Evolutionary conservation across 2,329 filamentous ascomycete genomes (phyloP), one percentile per base, ranked within the genome.

Genomic region (Aquanectria penicillioides): DNA sequence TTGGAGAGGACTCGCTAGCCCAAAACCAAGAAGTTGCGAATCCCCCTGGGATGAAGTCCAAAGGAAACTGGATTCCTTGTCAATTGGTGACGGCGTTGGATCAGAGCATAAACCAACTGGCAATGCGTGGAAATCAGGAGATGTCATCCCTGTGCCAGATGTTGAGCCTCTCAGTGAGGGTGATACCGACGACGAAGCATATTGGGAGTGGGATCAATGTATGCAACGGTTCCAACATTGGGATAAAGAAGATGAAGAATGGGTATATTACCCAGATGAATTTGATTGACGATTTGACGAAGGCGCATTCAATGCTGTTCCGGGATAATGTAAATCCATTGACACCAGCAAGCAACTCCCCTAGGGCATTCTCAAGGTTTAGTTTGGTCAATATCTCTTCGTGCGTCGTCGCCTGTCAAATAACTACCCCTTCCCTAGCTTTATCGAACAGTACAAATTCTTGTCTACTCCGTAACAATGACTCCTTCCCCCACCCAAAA

Each of bases 251-350:
- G 51, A 63, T 33, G 29, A 38, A 29, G 59, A 57, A n/a, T 68
- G 64, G 62, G 43, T 69, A 7, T 66, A 60, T 31, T 71, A 62
- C 23, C 68, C 68, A 3, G 65, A 68, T 48, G 52, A 40, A n/a
- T 69, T 69, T 41, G 65, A 69, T 46, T 69, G 40, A 68, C 8
- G 28, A 29, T 38, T n/a, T n/a, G n/a, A n/a, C n/a, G n/a, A n/a
- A n/a, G n/a, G n/a, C n/a, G n/a, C n/a, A n/a, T n/a, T n/a, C n/a
- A n/a, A n/a, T n/a, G n/a, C n/a, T n/a, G n/a, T n/a, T n/a, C n/a
- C n/a, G n/a, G n/a, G n/a, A n/a, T n/a, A n/a, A n/a, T n/a, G n/a
- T n/a, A n/a, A n/a, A n/a, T n/a, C n/a, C n/a, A n/a, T n/a, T n/a
- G n/a, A n/a, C n/a, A n/a, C n/a, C n/a, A n/a, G n/a, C n/a, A n/a